Evolutionary conservation across 2,329 filamentous ascomycete species (phyloP).

Genomic region (Hysterium pulicare): DNA sequence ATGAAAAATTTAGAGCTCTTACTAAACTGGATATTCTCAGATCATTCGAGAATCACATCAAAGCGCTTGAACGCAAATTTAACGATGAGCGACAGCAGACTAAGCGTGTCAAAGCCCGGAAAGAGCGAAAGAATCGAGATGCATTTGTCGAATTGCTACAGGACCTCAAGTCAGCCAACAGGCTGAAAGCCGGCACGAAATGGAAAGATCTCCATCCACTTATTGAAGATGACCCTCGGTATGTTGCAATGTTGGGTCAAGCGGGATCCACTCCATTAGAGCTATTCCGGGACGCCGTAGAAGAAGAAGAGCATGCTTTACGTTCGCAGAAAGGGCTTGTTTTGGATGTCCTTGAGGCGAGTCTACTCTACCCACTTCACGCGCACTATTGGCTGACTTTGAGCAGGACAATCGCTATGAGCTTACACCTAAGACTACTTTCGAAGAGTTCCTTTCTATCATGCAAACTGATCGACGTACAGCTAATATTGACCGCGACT

Average conservation of each 20-base stretch:
- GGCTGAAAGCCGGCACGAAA: conserved; percentile 85
- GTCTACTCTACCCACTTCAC: conserved; percentile 27
- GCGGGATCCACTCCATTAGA: conserved; percentile 82
- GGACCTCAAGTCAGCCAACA: conserved; percentile 70
- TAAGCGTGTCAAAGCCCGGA: conserved; percentile 74
- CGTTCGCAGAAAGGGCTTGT: conserved; percentile 78
- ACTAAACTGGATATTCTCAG: conserved; percentile 87
- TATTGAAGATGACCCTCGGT: conserved; percentile 78
- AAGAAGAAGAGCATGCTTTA: conserved; percentile 87
- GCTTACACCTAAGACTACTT: conserved; percentile 77
- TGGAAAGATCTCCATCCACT: conserved; percentile 78
- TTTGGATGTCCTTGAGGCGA: conserved; percentile 81
- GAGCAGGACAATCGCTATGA: conserved; percentile 84
- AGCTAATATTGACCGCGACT: conserved; percentile 78
- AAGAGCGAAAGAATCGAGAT: conserved; percentile 84
- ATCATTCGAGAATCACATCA: conserved; percentile 93
- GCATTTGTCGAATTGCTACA: conserved; percentile 70
- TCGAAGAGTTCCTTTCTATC: conserved; percentile 81
- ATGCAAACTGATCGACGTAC: conserved; percentile 85
- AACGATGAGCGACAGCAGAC: conserved; percentile 88
- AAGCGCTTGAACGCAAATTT: conserved; percentile 81
- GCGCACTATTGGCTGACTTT: conserved; percentile 9
- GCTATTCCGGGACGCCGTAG: conserved; percentile 92
- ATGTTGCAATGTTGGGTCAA: conserved; percentile 78
- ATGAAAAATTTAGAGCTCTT: conserved; percentile 81